Percentiles rank a stretch among this genome's conserved stretches.
These are phyloP conservation scores for Penicillium sp. DNA, from an alignment of 2,329 filamentous ascomycete species.

Conservation along the genomic window DNA sequence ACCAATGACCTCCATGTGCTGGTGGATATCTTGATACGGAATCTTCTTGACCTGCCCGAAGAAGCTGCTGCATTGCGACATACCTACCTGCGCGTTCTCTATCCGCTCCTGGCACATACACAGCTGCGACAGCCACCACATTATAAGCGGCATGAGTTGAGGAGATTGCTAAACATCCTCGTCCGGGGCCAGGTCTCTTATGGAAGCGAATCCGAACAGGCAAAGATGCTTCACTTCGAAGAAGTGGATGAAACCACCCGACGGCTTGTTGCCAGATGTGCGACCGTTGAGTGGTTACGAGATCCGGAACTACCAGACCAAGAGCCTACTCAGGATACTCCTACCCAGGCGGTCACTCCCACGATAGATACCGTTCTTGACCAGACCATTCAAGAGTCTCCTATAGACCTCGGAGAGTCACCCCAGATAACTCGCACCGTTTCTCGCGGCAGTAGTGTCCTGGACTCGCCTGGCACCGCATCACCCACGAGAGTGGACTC, in stretches of 20 bases:
- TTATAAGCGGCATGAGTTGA: constrained; percentile 85
- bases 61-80: constrained; percentile 71
- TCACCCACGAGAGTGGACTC: constrained; percentile 36
- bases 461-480: constrained; percentile 46
- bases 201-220: constrained; percentile 41
- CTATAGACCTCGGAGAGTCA: constrained; percentile 21
- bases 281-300: constrained; percentile 45
- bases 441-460: constrained; percentile 26
- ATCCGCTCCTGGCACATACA: constrained; percentile 84
- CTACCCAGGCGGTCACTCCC: constrained; percentile 7
- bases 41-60: constrained; percentile 89
- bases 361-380: constrained; percentile 22
- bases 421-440: constrained; percentile 38
- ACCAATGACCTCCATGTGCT: constrained; percentile 94
- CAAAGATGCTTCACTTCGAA: constrained; percentile 48
- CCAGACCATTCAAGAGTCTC: constrained; percentile 13
- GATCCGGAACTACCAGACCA: constrained; percentile 26
- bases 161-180: constrained; percentile 69
- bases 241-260: constrained; percentile 49
- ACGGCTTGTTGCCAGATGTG: constrained; percentile 45
- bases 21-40: constrained; percentile 91
- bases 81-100: constrained; percentile 89
- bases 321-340: constrained; percentile 14
- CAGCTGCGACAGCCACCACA: constrained; percentile 81
- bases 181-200: constrained; percentile 67